Base-by-base conservation (phyloP, 768 basidiomycete species). In the Stropharia rugosoannulata region DNA sequence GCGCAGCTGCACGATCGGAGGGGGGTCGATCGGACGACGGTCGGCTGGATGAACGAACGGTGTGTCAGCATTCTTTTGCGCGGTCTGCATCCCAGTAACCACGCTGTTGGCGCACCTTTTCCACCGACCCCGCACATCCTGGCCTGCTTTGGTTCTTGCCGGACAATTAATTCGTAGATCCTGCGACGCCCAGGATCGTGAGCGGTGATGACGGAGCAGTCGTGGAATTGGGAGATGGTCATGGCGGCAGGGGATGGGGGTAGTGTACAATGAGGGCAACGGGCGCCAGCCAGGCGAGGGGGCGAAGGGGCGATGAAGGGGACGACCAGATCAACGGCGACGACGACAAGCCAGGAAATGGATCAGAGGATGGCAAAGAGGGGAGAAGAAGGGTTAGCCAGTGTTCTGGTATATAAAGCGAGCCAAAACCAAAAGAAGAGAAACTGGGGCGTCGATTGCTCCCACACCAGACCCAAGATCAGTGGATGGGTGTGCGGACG, bases 21-120 rank as follows among this genome's bases (percentile, higher is more conserved):
- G 94, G 0, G 95, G 95, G 77, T 98, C 95, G 67, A 98, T 94
- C 2, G 95, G 95, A 37, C 95, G 81, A n/a, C 95, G 83, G 80
- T 96, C 95, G 53, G 93, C 94, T 90, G 73, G 49, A 48, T 15
- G 13, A 49, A 54, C 13, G 29, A 27, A 18, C 54, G 36, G 5
- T 5, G 49, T 40, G 15, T 5, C 39, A 39, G 19, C 19, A 51
- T 22, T 22, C 22, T 4, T 22, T 22, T 22, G 50, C 37, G 22
- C 9, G 25, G 25, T 4, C 4, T 32, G n/a, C 29, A 41, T 46
- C 49, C 35, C 42, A n/a, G 25, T 32, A 32, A 32, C 29, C 29
- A 32, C 29, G 9, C 29, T 32, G 29, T 32, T 32, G 29, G 68
- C 67, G 60, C 60, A 83, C 84, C 81, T 79, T 85, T 85, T 62